phyloP scores from a whole-genome alignment of 2,329 filamentous ascomycete genomes.

The Colletotrichum lupini region DNA sequence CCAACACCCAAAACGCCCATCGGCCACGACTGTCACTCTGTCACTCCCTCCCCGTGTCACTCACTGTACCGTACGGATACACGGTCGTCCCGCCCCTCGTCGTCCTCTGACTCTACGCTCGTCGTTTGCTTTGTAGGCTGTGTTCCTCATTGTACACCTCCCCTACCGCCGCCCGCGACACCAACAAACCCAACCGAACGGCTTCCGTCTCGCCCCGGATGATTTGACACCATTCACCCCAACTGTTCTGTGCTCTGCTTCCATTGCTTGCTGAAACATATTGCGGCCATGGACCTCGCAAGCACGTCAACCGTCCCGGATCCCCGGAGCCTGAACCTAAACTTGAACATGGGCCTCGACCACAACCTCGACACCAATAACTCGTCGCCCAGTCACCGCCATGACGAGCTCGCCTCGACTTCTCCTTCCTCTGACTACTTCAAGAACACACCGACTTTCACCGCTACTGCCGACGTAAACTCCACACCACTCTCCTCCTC shows the following conservation, averaged over 20 bases:
- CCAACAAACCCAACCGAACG: neutral
- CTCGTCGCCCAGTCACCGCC: conserved; percentile 30
- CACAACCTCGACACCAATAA: neutral
- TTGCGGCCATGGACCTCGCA: conserved; percentile 34
- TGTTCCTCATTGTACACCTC: conserved; percentile 5
- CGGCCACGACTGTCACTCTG: conserved; percentile 16
- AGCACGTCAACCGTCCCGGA: conserved; percentile 35
- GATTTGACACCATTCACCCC: conserved; percentile 20
- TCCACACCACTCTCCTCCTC: neutral
- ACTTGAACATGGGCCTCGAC: conserved; percentile 3
- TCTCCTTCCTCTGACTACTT: conserved; percentile 22
- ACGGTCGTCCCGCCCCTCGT: neutral
- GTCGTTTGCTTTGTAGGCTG: conserved; percentile 6
- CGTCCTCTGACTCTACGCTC: neutral
- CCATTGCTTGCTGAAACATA: conserved; percentile 24
- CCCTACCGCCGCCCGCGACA: neutral
- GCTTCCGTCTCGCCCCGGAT: conserved; percentile 21
- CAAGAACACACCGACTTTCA: conserved; percentile 32
- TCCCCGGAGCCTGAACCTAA: conserved; percentile 30
- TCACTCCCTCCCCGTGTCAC: conserved; percentile 6
- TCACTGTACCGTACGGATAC: neutral
- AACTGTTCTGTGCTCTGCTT: conserved; percentile 5
- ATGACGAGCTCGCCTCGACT: conserved; percentile 14
- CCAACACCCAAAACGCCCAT: conserved; percentile 22
- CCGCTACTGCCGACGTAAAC: neutral